These are phyloP conservation scores for Pseudogymnoascus pannorum DNA, from an alignment of 2,329 filamentous ascomycete genomes.

Conservation along the genomic window DNA sequence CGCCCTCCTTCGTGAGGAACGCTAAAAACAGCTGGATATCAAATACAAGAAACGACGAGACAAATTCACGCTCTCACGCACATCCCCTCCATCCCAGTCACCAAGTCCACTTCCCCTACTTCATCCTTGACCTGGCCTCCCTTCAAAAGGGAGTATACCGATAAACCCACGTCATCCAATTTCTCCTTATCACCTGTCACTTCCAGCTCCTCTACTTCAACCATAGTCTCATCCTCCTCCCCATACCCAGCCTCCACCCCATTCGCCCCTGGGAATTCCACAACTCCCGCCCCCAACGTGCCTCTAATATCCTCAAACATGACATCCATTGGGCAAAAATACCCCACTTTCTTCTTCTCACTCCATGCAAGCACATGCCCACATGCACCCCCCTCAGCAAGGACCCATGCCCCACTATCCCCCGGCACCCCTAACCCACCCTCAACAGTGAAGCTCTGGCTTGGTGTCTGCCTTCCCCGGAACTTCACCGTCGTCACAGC, in stretches of 20 bases:
- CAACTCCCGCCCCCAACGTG: slow-evolving; percentile 61
- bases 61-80: background rate
- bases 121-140: background rate
- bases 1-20: background rate
- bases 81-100: slow-evolving; percentile 2
- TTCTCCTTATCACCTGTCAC: background rate
- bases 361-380: slow-evolving; percentile 90
- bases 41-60: background rate
- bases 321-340: slow-evolving; percentile 93
- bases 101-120: background rate
- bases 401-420: slow-evolving; percentile 88
- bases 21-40: background rate
- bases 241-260: background rate
- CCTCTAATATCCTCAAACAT: slow-evolving; percentile 77
- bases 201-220: background rate
- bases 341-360: slow-evolving; percentile 70
- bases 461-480: slow-evolving; percentile 73
- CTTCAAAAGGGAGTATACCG: slow-evolving; percentile 3
- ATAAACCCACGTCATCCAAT: background rate
- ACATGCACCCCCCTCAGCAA: slow-evolving; percentile 76
- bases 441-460: slow-evolving; percentile 58
- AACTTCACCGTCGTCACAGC: slow-evolving; percentile 81
- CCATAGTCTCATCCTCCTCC: background rate
- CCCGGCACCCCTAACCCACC: slow-evolving; percentile 64
- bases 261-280: slow-evolving; percentile 55